Evolutionary conservation across 495 filamentous ascomycete species (phyloP), one percentile per base, ranked within the genome.

Genomic region (Hyaloscypha bicolor): DNA sequence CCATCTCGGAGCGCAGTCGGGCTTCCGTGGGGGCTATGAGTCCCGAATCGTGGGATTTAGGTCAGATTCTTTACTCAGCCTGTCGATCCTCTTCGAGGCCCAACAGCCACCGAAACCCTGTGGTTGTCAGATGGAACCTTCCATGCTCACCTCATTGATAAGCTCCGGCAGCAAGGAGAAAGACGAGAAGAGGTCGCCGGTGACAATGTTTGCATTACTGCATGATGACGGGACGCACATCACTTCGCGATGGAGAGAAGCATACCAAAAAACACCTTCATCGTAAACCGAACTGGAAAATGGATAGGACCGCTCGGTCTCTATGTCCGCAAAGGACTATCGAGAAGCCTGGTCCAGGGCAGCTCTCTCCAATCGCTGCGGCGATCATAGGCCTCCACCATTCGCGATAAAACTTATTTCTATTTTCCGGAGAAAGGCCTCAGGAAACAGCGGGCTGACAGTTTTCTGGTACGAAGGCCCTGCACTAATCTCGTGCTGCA

Each of bases 21-120:
- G 42, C 42, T 48, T 48, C 42, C 42, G 42, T 48, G 42, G 42
- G 42, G 42, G 42, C 42, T 48, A 11, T 14, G 16, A 14, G 42
- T 48, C 42, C 42, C 42, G 42, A 48, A 48, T 48, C 42, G 42
- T 48, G 6, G 42, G 42, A 48, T 48, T 48, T 48, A 48, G 42
- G 42, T 48, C 42, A 48, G 42, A 48, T 48, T 48, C 16, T 12
- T 4, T 3, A 12, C 42, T 48, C 42, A 48, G 42, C 42, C 16
- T 19, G 42, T 19, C 42, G 11, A 48, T 19, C 16, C 42, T 48
- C 4, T 48, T 12, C 8, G 42, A 14, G 16, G 42, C 42, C 42
- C 9, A 1, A 12, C 16, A 14, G 42, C 42, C 9, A 48, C 0
- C 11, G 4, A 48, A 4, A 48, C 42, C 16, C 4, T 19, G 42